phyloP scores from a whole-genome alignment of 169 alveolate species.

The Babesia divergens region DNA sequence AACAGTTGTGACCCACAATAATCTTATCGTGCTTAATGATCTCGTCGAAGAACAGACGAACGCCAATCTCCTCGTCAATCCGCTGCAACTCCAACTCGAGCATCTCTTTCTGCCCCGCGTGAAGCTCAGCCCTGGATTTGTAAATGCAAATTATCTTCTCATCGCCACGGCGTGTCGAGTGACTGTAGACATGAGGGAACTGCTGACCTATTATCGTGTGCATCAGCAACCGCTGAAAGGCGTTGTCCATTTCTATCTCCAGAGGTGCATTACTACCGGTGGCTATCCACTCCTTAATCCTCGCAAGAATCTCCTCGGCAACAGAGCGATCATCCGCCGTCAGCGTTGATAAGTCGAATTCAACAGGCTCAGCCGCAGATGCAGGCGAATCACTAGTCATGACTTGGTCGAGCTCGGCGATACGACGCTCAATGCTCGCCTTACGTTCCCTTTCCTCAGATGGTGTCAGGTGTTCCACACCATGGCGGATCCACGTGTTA shows the following conservation, averaged over 20 bases:
- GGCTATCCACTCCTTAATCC: conserved; percentile 53
- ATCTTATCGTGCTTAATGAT: conserved; percentile 65
- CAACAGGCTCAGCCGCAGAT: background rate
- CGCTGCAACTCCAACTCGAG: conserved; percentile 64
- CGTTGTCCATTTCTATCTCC: conserved; percentile 80
- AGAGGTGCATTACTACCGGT: conserved; percentile 49
- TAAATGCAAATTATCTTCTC: conserved; percentile 68
- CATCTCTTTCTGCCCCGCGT: conserved; percentile 62
- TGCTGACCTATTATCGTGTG: conserved; percentile 81
- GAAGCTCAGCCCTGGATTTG: conserved; percentile 75
- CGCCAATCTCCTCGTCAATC: conserved; percentile 76
- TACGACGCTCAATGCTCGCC: conserved; percentile 51
- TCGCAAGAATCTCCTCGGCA: conserved; percentile 60
- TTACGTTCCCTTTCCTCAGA: conserved; percentile 72
- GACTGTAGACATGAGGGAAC: conserved; percentile 77
- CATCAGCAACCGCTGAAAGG: conserved; percentile 80
- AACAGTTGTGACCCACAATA: conserved; percentile 85
- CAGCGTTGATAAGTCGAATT: conserved; percentile 17
- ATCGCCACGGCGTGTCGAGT: conserved; percentile 71
- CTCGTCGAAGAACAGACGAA: conserved; percentile 78
- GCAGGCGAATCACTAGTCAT: conserved; percentile 18
- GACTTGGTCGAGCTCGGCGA: conserved; percentile 54
- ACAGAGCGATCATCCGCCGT: conserved; percentile 68
- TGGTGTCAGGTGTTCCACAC: conserved; percentile 79
- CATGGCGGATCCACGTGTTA: conserved; percentile 80